These are phyloP conservation scores for Silene coronaria DNA, from an alignment of 179 eudicot species.

Conservation along the genomic window DNA sequence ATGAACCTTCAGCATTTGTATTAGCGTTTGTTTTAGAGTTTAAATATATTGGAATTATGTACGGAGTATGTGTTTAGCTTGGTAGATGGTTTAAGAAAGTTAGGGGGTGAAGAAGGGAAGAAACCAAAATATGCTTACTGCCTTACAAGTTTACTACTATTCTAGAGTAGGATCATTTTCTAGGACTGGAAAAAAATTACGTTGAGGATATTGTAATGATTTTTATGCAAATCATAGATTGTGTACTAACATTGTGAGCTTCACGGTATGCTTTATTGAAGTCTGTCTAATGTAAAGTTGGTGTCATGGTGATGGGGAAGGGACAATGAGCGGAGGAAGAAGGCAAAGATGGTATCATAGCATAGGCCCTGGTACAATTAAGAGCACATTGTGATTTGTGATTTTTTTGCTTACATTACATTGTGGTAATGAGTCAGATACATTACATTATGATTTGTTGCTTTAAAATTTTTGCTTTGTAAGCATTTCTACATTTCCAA, in stretches of 20 bases:
- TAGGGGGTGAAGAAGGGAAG: neutral
- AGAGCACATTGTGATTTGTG: no score
- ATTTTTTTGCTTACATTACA: no score
- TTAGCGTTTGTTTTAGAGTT: neutral
- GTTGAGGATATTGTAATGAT: neutral
- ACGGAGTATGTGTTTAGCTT: neutral
- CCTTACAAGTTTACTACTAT: no score
- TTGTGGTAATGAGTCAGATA: no score
- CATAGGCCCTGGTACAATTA: no score
- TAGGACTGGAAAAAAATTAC: neutral
- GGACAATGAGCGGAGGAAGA: neutral
- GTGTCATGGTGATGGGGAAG: neutral
- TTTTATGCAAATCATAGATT: neutral
- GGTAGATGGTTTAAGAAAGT: neutral
- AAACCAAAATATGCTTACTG: neutral
- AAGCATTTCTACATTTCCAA: no score
- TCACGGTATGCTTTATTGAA: no score
- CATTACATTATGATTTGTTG: no score
- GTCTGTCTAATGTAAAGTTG: neutral
- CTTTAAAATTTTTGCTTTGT: no score
- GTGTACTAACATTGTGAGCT: no score
- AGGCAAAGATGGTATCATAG: neutral
- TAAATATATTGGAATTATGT: neutral
- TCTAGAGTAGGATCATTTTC: neutral
- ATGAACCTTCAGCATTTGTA: neutral